These are phyloP conservation scores for Vigna radiata DNA, from an alignment of 306 rosid species.

Conservation along the genomic window DNA sequence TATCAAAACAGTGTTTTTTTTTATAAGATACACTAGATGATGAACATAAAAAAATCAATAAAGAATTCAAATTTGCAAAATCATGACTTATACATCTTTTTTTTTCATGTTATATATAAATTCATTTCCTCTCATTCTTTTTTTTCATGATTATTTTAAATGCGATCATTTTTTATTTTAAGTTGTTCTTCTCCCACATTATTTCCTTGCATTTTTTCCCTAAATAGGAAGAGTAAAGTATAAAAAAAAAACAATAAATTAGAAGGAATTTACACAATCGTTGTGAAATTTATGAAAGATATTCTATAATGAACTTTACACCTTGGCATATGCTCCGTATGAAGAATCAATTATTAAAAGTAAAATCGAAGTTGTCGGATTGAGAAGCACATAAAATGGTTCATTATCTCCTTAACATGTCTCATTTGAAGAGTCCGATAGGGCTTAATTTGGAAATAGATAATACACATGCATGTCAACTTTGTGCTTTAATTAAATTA, in stretches of 20 bases:
- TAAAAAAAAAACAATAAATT: too few relatives aligned
- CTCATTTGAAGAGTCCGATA: background rate
- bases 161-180: background rate
- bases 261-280: too few relatives aligned
- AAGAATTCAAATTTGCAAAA: background rate
- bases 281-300: background rate
- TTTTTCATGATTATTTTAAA: conserved; percentile 1
- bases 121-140: background rate
- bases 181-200: background rate
- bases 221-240: too few relatives aligned
- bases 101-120: background rate
- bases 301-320: background rate
- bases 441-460: background rate
- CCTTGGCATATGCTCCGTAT: background rate
- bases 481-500: background rate
- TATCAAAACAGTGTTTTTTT: too few relatives aligned
- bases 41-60: too few relatives aligned
- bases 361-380: background rate
- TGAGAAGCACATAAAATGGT: conserved; percentile 1
- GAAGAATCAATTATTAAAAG: background rate
- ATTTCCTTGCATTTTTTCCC: background rate
- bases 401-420: conserved; percentile 3
- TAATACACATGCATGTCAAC: background rate
- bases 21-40: too few relatives aligned
- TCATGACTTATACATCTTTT: background rate